A percentile compares a stretch with the other conserved stretches of the same genome.
phyloP scores from a whole-genome alignment of 2,329 filamentous ascomycete species.

The Dothiorella sarmentorum region DNA sequence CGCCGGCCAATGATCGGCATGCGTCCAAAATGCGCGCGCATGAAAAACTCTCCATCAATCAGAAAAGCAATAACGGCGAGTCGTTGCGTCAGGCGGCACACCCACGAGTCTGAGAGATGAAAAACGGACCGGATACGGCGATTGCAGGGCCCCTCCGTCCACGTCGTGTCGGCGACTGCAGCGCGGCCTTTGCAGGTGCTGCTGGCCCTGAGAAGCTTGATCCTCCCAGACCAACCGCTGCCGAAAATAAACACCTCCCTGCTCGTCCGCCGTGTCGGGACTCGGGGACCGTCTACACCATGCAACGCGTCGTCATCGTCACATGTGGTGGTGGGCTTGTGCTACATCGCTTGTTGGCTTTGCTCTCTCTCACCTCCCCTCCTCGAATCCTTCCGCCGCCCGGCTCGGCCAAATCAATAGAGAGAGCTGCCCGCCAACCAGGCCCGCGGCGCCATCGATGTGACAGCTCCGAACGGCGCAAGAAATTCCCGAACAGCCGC shows the following conservation, averaged over 20 bases:
- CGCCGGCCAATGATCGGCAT: constrained; percentile 1
- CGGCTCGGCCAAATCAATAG: background rate
- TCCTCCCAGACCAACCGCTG: constrained; percentile 1
- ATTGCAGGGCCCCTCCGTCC: constrained; percentile 1
- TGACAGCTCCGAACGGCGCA: background rate
- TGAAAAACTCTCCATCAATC: constrained; percentile 16
- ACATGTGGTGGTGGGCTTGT: background rate
- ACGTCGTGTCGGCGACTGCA: constrained; percentile 6
- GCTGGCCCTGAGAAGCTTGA: background rate
- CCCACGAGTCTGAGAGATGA: no score
- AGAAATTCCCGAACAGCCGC: background rate
- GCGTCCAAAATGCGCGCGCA: background rate
- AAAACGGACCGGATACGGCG: constrained; percentile 3
- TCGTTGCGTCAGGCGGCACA: background rate
- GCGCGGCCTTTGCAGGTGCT: constrained; percentile 8
- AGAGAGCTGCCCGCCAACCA: background rate
- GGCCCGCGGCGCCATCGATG: constrained; percentile 4
- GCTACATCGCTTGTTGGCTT: constrained; percentile 1
- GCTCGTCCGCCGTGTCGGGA: background rate
- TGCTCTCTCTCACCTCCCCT: no score
- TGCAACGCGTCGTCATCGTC: constrained; percentile 5
- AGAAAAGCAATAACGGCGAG: background rate
- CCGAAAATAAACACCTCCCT: constrained; percentile 10
- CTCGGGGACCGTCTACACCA: background rate
- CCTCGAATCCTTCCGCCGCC: background rate